Conservation (phyloP, 345 rosid species). For the Brassica juncea region DNA sequence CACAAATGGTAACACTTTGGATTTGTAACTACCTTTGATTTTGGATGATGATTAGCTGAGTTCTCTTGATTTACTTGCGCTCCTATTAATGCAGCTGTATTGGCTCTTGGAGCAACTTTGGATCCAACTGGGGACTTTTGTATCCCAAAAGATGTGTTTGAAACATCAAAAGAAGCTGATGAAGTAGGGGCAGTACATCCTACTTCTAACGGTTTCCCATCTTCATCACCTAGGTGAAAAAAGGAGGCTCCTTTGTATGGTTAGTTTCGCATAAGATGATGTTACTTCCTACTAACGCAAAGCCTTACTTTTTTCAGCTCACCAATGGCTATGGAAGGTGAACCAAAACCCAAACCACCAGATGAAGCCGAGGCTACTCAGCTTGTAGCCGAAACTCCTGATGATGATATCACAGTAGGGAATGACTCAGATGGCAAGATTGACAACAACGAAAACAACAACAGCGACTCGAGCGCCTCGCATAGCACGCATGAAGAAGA, state of each 20-base stretch:
- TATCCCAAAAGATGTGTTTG: slow-evolving; percentile 41
- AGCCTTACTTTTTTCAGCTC: slow-evolving; percentile 44
- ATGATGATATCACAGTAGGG: slow-evolving; percentile 47
- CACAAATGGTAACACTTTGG: slow-evolving; percentile 38
- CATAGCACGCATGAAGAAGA: slow-evolving; percentile 55
- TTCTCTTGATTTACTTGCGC: slow-evolving; percentile 12
- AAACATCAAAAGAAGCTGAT: slow-evolving; percentile 46
- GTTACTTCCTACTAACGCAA: slow-evolving; percentile 2
- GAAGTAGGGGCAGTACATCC: slow-evolving; percentile 32
- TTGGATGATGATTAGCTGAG: slow-evolving; percentile 20
- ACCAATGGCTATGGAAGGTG: slow-evolving; percentile 43
- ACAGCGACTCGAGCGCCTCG: slow-evolving; percentile 45
- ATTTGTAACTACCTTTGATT: slow-evolving; percentile 4
- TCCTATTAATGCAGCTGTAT: slow-evolving; percentile 33
- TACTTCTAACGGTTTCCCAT: slow-evolving; percentile 54
- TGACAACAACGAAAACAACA: slow-evolving; percentile 38
- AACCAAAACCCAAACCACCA: slow-evolving; percentile 37
- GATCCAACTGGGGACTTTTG: slow-evolving; percentile 40
- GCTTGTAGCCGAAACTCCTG: slow-evolving; percentile 46
- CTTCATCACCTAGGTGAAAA: slow-evolving; percentile 54
- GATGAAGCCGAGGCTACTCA: slow-evolving; percentile 38
- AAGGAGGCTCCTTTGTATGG: not conserved
- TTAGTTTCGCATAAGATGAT: slow-evolving; percentile 11
- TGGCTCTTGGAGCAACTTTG: slow-evolving; percentile 43
- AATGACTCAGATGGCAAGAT: slow-evolving; percentile 18